Conservation (phyloP, 148 eudicot genomes). For the Rhododendron ovatum region DNA sequence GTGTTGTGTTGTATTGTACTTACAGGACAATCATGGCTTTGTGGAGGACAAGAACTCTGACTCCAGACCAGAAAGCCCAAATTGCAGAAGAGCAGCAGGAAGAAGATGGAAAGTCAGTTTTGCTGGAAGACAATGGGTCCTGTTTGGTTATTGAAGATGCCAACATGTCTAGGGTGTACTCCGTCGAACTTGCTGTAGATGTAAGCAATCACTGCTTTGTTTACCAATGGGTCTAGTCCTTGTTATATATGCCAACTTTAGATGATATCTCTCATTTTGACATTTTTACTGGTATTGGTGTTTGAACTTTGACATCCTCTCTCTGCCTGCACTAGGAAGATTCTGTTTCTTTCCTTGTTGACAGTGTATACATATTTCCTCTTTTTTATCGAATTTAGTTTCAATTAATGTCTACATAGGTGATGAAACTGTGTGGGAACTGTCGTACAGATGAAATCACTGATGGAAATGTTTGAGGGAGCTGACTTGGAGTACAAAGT, state of each 20-base stretch:
- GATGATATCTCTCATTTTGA: not conserved
- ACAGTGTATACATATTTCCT: not conserved
- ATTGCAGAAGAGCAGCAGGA: slow-evolving; percentile 52
- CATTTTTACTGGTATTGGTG: not conserved
- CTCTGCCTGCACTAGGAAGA: not conserved
- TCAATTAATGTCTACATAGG: not conserved
- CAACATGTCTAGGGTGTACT: slow-evolving; percentile 48
- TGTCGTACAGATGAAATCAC: slow-evolving; percentile 43
- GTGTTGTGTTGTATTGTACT: not conserved
- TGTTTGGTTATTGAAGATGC: slow-evolving; percentile 44
- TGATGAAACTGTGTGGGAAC: not conserved
- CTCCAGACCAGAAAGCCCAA: slow-evolving; percentile 56
- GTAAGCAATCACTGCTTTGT: slow-evolving; percentile 34
- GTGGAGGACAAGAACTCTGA: slow-evolving; percentile 65
- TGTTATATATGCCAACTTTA: not conserved
- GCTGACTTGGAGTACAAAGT: slow-evolving; percentile 62
- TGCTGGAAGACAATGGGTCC: slow-evolving; percentile 29
- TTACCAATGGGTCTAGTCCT: not conserved
- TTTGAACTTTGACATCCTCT: not conserved
- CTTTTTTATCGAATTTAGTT: too few relatives aligned
- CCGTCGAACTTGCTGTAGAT: slow-evolving; percentile 53
- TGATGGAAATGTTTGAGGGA: slow-evolving; percentile 74
- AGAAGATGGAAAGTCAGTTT: slow-evolving; percentile 39
- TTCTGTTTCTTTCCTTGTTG: not conserved
- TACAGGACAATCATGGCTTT: slow-evolving; percentile 57